A percentile compares a stretch with the other conserved stretches of the same genome.
Evolutionary conservation across 2,329 filamentous ascomycete genomes (phyloP).

Genomic region (Calonectria montana): DNA sequence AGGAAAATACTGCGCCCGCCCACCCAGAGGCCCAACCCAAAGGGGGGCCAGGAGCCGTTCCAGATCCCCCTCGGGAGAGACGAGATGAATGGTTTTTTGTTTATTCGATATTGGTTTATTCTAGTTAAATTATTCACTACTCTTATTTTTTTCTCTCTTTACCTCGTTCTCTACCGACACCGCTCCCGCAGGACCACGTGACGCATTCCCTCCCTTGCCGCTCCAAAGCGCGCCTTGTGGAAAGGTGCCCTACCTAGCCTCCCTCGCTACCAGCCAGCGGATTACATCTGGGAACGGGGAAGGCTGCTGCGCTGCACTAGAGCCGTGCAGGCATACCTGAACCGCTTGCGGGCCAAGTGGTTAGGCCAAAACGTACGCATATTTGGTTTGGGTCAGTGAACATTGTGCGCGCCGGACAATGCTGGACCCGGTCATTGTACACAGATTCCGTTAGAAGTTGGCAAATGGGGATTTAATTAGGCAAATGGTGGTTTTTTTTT

Average conservation of each 20-base stretch:
- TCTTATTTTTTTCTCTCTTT: slow-evolving; percentile 11
- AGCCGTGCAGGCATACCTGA: slow-evolving; percentile 5
- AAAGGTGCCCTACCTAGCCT: not conserved
- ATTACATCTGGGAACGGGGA: not conserved
- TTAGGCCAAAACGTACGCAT: not conserved
- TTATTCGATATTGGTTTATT: not conserved
- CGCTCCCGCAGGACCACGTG: slow-evolving; percentile 15
- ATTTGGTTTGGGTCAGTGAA: not conserved
- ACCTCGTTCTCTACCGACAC: not conserved
- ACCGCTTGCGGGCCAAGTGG: slow-evolving; percentile 6
- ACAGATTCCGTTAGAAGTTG: not conserved
- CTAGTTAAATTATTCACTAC: not conserved
- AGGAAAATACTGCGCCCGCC: not conserved
- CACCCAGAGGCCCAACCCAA: not conserved
- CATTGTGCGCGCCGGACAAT: not conserved
- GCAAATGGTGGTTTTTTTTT: not conserved
- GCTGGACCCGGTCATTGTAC: not conserved
- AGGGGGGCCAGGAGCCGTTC: not conserved
- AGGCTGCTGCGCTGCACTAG: slow-evolving; percentile 6
- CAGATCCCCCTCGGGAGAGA: not conserved
- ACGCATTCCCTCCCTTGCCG: slow-evolving; percentile 2
- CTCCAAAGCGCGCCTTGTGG: not conserved
- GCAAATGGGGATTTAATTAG: too few species aligned
- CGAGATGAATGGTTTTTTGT: slow-evolving; percentile 12
- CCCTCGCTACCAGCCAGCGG: not conserved